Base-by-base conservation (phyloP, 2,329 filamentous ascomycete species). In the Colletotrichum limetticola region DNA sequence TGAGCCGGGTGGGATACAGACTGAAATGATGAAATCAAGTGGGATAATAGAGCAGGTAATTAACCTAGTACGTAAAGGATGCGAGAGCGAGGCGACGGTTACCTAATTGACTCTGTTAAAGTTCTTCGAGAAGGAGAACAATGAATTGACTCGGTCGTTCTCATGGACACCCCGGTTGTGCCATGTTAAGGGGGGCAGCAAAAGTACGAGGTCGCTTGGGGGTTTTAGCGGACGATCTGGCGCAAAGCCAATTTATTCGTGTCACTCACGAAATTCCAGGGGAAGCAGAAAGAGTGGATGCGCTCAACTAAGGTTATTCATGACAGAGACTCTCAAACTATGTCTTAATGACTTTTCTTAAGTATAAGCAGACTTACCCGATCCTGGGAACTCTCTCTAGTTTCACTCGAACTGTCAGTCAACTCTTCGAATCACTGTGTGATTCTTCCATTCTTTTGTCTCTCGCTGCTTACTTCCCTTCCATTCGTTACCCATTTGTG, bases 271-370 rank as follows among this genome's bases (percentile, higher is more conserved):
- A 69, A 26, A 69, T 64, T 58, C 58, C 24, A 49, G 66, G 59
- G 53, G 53, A 56, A 30, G 35, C 24, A 52, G 16, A 37, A 69
- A 69, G 64, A 69, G 66, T 69, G 66, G 66, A 63, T 35, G 58
- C 22, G 9, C 30, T 16, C 30, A 14, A 16, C 30, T 22, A 55
- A 58, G 58, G 30, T 46, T 61, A 56, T 32, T 30, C 58, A 19
- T 55, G 16, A 32, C 32, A 30, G 53, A 53, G 49, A 57, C 11
- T 22, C 46, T 19, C 14, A 42, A 19, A 42, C 14, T 6, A 7
- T 42, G 59, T 30, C 52, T 63, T 35, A 49, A 63, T 42, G 16
- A 42, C 37, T 42, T 37, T 16, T 19, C 16, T 42, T 42, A 60
- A 37, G 62, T 26, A 37, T 28, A 62, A 55, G 37, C 24, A 46